phyloP scores from a whole-genome alignment of 208 protist genomes.

The Wallacemonas sp. region DNA sequence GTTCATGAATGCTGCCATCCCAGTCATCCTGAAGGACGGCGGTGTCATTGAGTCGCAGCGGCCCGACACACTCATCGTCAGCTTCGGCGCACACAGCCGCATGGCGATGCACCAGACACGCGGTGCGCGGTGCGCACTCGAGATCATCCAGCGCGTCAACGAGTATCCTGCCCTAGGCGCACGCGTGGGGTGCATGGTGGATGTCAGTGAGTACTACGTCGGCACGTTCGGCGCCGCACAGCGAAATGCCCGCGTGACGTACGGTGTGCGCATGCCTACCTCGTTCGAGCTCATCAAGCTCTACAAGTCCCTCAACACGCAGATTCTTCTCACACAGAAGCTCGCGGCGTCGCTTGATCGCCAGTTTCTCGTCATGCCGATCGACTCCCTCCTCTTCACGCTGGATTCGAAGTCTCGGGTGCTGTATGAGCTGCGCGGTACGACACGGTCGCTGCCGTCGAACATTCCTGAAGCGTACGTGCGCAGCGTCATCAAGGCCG shows the following conservation, averaged over 20 bases:
- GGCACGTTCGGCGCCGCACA: slow-evolving; percentile 53
- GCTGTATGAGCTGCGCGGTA: slow-evolving; percentile 57
- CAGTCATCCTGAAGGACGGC: slow-evolving; percentile 36
- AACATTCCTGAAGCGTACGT: slow-evolving; percentile 12
- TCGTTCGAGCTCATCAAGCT: slow-evolving; percentile 37
- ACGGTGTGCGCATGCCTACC: slow-evolving; percentile 17
- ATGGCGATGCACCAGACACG: slow-evolving; percentile 57
- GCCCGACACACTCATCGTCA: slow-evolving; percentile 41
- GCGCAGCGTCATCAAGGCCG: slow-evolving; percentile 17
- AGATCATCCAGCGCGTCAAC: slow-evolving; percentile 25
- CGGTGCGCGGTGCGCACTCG: slow-evolving; percentile 47
- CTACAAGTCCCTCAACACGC: slow-evolving; percentile 34
- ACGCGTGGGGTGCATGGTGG: slow-evolving; percentile 39
- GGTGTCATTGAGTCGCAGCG: slow-evolving; percentile 57
- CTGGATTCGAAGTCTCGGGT: slow-evolving; percentile 13
- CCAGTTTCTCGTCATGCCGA: slow-evolving; percentile 44
- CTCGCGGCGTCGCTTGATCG: slow-evolving; percentile 44
- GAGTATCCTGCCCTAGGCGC: neutral
- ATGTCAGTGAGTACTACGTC: slow-evolving; percentile 61
- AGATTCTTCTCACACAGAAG: slow-evolving; percentile 46
- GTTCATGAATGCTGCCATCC: slow-evolving; percentile 49
- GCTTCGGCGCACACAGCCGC: slow-evolving; percentile 48
- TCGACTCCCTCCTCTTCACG: slow-evolving; percentile 37
- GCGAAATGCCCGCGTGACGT: slow-evolving; percentile 41
- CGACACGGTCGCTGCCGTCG: slow-evolving; percentile 11